Evolutionary conservation across 371 early-diverging fungal genomes (phyloP), one percentile per base, ranked within the genome.

Genomic region (Capniomyces stellatus): DNA sequence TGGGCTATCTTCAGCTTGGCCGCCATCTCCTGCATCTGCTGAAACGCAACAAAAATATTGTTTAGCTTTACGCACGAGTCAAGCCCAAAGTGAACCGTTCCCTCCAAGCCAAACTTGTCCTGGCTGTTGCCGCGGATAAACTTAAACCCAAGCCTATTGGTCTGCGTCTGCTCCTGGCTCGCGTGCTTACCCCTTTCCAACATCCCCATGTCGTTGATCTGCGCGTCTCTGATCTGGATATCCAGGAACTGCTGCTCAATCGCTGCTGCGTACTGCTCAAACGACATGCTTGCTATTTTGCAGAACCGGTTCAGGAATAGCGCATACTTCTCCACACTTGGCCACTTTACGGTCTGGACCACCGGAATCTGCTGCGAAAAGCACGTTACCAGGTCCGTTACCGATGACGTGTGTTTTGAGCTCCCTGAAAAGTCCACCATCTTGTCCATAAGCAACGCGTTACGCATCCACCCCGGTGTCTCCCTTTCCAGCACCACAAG

Each of bases 401-500:
- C 81, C 0, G 88, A 87, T 4, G 85, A 83, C 1, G 88, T 85
- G 58, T 86, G 83, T 23, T 72, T 67, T 13, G 80, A 77, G 10
- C 71, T 72, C 0, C 76, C 77, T 41, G 58, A 72, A 75, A 50
- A 77, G 64, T 48, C 71, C 54, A 58, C 73, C 63, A 62, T 77
- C 77, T 76, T 82, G 64, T 52, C 57, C 28, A 54, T 54, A 49
- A 51, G 49, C 29, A 61, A 59, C 10, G 71, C 64, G 25, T 69
- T 60, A 13, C 55, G 57, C 1, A 57, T 54, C 64, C 60, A 57
- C n/a, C 52, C 47, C 28, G 23, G 35, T 52, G 55, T 59, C 29
- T 57, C 56, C 29, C 40, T 35, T 43, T 60, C 60, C 27, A 63
- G 55, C 24, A 51, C 54, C 23, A 25, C 25, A 50, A 52, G 50